These are phyloP conservation scores for Vanderwaltozyma yarrowii DNA, from an alignment of 805 yeast genomes.

Conservation along the genomic window DNA sequence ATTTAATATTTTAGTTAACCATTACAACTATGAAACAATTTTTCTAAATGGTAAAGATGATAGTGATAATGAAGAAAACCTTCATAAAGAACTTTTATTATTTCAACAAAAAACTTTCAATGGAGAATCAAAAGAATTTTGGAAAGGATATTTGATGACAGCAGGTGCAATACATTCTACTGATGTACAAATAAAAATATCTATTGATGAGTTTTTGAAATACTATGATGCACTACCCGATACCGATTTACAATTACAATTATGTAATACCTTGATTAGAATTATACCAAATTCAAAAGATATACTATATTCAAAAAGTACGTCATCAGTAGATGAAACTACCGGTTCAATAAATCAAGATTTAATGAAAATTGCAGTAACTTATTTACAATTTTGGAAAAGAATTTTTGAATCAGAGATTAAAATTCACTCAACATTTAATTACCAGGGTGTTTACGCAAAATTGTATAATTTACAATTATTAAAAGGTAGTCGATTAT, in stretches of 20 bases:
- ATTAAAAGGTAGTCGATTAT: constrained; percentile 6
- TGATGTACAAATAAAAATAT: constrained; percentile 33
- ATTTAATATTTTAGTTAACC: constrained; percentile 11
- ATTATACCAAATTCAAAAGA: constrained; percentile 14
- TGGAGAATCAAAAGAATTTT: constrained; percentile 30
- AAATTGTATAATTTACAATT: constrained; percentile 19
- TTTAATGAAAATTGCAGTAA: constrained; percentile 9
- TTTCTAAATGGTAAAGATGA: constrained; percentile 2
- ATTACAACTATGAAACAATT: constrained; percentile 6
- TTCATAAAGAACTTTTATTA: constrained; percentile 21
- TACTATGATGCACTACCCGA: constrained; percentile 18
- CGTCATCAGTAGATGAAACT: not conserved
- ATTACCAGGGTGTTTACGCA: constrained; percentile 18
- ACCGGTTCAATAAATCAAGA: constrained; percentile 10
- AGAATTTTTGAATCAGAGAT: constrained; percentile 19
- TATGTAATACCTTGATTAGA: constrained; percentile 13
- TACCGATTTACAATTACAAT: constrained; percentile 3
- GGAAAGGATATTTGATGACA: constrained; percentile 46
- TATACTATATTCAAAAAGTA: constrained; percentile 5
- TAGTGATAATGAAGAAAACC: too few species aligned
- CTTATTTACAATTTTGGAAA: constrained; percentile 16
- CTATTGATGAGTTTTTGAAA: constrained; percentile 32
- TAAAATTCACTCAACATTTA: constrained; percentile 7
- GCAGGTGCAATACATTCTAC: constrained; percentile 50
- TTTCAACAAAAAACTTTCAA: constrained; percentile 5